phyloP scores from a whole-genome alignment of 1,284 basidiomycete genomes.

The Veloporphyrellus conicus region DNA sequence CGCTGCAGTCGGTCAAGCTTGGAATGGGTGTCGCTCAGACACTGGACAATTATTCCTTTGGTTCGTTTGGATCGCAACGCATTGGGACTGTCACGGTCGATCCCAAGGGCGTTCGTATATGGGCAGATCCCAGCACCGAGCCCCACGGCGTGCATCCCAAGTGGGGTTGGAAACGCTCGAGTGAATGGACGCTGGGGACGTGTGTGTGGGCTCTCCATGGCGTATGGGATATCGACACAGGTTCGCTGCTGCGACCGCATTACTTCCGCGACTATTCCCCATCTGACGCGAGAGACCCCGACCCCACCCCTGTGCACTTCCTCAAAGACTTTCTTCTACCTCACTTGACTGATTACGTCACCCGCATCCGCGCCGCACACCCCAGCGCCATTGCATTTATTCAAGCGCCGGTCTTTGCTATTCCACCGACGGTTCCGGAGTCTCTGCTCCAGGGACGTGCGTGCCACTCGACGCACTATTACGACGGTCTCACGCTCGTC shows the following conservation, averaged over 20 bases:
- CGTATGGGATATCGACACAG: constrained; percentile 81
- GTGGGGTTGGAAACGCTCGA: constrained; percentile 35
- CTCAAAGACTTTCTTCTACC: constrained; percentile 80
- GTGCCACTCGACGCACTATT: constrained; percentile 86
- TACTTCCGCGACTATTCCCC: constrained; percentile 62
- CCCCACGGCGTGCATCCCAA: constrained; percentile 46
- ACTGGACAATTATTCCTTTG: constrained; percentile 84
- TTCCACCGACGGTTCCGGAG: constrained; percentile 62
- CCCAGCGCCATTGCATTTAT: constrained; percentile 87
- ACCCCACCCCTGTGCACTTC: constrained; percentile 54
- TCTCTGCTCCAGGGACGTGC: constrained; percentile 66
- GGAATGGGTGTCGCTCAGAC: constrained; percentile 85
- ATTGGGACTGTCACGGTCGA: constrained; percentile 76
- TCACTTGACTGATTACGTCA: constrained; percentile 67
- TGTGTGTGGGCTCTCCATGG: constrained; percentile 93
- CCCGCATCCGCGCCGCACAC: constrained; percentile 68
- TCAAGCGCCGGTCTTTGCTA: constrained; percentile 88
- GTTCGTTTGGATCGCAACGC: constrained; percentile 72
- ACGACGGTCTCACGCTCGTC: constrained; percentile 85
- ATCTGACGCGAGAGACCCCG: constrained; percentile 10
- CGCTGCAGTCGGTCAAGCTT: constrained; percentile 78
- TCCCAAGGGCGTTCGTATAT: constrained; percentile 73
- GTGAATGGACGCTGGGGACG: constrained; percentile 76
- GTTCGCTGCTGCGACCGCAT: constrained; percentile 65
- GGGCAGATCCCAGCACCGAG: constrained; percentile 55